Evolutionary conservation across 495 filamentous ascomycete species (phyloP).

Genomic region (Rhizodiscina lignyota): DNA sequence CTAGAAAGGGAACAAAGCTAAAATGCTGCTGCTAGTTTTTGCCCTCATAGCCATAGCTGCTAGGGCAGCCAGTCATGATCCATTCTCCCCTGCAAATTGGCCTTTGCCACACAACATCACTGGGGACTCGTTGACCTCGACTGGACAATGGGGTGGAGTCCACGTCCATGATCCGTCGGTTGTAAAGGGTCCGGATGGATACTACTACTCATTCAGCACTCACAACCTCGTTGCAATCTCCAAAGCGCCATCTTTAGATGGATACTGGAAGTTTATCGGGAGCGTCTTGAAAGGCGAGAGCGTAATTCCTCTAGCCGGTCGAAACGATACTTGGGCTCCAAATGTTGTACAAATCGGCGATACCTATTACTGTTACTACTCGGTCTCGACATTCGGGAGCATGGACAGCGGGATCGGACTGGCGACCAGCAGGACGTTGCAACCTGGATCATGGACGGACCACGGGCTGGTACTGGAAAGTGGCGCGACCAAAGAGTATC

Average conservation of each 20-base stretch:
- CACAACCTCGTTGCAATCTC: constrained; percentile 41
- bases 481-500: constrained; percentile 27
- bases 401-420: constrained; percentile 49
- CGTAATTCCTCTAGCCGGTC: constrained; percentile 36
- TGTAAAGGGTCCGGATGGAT: constrained; percentile 46
- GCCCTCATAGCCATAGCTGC: too few relatives aligned
- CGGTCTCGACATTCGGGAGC: constrained; percentile 45
- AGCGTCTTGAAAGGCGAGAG: constrained; percentile 38
- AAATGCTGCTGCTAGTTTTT: too few relatives aligned
- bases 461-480: constrained; percentile 34
- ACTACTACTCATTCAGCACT: constrained; percentile 59
- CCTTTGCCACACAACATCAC: too few relatives aligned
- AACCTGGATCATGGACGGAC: constrained; percentile 44
- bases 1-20: too few relatives aligned
- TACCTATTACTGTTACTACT: constrained; percentile 59
- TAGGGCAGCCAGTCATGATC: too few relatives aligned
- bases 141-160: too few relatives aligned
- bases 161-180: constrained; percentile 47
- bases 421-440: constrained; percentile 45
- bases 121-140: too few relatives aligned
- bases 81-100: too few relatives aligned
- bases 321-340: constrained; percentile 48
- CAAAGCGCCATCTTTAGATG: constrained; percentile 37
- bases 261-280: constrained; percentile 48
- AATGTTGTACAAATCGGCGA: constrained; percentile 39